Percentiles rank a stretch among this genome's conserved stretches.
Evolutionary conservation across 805 yeast genomes (phyloP).

Genomic region (Hanseniaspora pseudoguilliermondii): DNA sequence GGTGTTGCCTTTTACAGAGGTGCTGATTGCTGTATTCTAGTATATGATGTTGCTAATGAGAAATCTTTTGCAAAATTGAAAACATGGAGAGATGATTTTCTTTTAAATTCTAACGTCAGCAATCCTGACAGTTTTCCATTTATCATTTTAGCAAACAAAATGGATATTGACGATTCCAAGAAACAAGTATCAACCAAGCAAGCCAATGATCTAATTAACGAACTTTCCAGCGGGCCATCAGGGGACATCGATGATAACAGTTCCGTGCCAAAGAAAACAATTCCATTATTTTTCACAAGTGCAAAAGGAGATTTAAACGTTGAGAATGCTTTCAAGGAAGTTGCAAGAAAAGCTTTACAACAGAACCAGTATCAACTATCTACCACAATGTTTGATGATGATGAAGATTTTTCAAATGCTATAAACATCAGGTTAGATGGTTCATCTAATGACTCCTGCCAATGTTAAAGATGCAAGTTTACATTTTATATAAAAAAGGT

Average conservation of each 20-base stretch:
- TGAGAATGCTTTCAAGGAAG: slow-evolving; percentile 89
- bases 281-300: slow-evolving; percentile 93
- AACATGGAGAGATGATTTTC: slow-evolving; percentile 90
- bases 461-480: slow-evolving; percentile 34
- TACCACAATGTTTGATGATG: slow-evolving; percentile 76
- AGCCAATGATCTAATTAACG: slow-evolving; percentile 50
- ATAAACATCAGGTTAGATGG: slow-evolving; percentile 86
- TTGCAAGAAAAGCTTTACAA: slow-evolving; percentile 88
- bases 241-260: not conserved
- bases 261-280: slow-evolving; percentile 28
- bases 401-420: slow-evolving; percentile 91
- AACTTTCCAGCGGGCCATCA: slow-evolving; percentile 32
- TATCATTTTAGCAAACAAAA: slow-evolving; percentile 86
- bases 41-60: slow-evolving; percentile 89
- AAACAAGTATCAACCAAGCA: slow-evolving; percentile 51
- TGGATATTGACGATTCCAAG: slow-evolving; percentile 85
- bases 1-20: slow-evolving; percentile 97
- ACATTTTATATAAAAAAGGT: not conserved
- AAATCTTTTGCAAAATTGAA: slow-evolving; percentile 82
- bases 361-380: slow-evolving; percentile 56
- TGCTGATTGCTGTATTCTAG: slow-evolving; percentile 93
- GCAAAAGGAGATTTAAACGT: slow-evolving; percentile 95
- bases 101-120: slow-evolving; percentile 81
- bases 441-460: slow-evolving; percentile 55
- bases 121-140: slow-evolving; percentile 95